These are phyloP conservation scores for Cordyceps cicadae DNA, from an alignment of 2,329 filamentous ascomycete genomes.

Conservation along the genomic window DNA sequence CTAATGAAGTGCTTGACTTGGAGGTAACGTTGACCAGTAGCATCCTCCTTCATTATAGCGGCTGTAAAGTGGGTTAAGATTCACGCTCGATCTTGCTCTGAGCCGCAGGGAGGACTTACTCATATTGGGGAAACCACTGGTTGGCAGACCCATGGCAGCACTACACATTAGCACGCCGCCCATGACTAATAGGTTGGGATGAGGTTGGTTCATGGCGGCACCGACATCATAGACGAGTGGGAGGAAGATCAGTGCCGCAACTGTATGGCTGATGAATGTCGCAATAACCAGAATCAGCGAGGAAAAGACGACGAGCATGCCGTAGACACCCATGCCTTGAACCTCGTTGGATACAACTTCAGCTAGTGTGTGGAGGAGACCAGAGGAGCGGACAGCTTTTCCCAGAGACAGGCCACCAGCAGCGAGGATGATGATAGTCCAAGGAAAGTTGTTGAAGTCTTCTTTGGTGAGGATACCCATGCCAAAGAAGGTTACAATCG, in stretches of 20 bases:
- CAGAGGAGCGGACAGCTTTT: slow-evolving; percentile 89
- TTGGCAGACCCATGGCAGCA: slow-evolving; percentile 91
- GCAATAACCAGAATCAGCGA: slow-evolving; percentile 81
- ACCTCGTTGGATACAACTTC: slow-evolving; percentile 65
- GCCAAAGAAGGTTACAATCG: slow-evolving; percentile 91
- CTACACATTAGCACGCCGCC: slow-evolving; percentile 91
- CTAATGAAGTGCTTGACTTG: slow-evolving; percentile 91
- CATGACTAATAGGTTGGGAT: slow-evolving; percentile 94
- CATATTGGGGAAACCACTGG: slow-evolving; percentile 97
- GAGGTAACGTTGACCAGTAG: slow-evolving; percentile 85
- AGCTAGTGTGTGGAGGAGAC: slow-evolving; percentile 83
- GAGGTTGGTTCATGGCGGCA: slow-evolving; percentile 73
- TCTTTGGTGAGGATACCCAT: slow-evolving; percentile 95
- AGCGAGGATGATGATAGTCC: slow-evolving; percentile 98
- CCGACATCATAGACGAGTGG: slow-evolving; percentile 86
- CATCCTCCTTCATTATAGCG: slow-evolving; percentile 98
- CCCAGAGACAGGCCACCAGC: slow-evolving; percentile 87
- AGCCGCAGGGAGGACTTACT: slow-evolving; percentile 55
- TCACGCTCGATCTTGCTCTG: background rate
- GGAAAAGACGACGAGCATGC: slow-evolving; percentile 78
- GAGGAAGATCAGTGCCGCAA: slow-evolving; percentile 88
- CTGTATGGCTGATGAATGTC: slow-evolving; percentile 96
- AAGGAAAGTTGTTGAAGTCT: slow-evolving; percentile 99
- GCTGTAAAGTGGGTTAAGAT: slow-evolving; percentile 41
- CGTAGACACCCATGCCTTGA: slow-evolving; percentile 72